These are phyloP conservation scores for Fusarium nodosum DNA, from an alignment of 2,329 filamentous ascomycete species.

Conservation along the genomic window DNA sequence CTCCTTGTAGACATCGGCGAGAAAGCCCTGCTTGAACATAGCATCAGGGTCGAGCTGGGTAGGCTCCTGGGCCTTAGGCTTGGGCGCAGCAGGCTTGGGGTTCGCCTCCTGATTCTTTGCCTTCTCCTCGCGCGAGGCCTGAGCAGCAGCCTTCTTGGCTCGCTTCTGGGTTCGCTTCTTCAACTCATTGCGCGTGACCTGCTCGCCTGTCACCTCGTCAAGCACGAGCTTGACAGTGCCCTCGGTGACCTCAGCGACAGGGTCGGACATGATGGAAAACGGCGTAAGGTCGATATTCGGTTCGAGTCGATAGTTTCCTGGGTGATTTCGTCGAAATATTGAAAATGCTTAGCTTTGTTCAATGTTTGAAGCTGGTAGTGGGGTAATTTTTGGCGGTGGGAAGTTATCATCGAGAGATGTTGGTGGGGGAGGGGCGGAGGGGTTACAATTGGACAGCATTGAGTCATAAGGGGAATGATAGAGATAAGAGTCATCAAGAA, in stretches of 20 bases:
- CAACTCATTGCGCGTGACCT: constrained; percentile 73
- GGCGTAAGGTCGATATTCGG: constrained; percentile 9
- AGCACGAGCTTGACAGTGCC: constrained; percentile 68
- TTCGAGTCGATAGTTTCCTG: constrained; percentile 2
- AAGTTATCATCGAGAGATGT: constrained; percentile 43
- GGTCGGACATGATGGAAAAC: constrained; percentile 45
- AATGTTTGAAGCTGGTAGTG: constrained; percentile 45
- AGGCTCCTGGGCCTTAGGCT: constrained; percentile 62
- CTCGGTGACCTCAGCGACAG: constrained; percentile 48
- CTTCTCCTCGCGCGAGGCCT: constrained; percentile 61
- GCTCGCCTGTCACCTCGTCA: constrained; percentile 74
- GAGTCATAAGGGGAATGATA: constrained; percentile 37
- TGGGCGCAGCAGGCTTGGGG: constrained; percentile 52
- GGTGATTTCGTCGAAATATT: constrained; percentile 10
- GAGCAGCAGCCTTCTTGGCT: constrained; percentile 68
- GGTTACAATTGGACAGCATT: constrained; percentile 31
- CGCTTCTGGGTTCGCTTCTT: constrained; percentile 72
- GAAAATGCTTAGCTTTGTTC: constrained; percentile 20
- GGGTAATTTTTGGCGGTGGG: constrained; percentile 48
- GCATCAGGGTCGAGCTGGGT: constrained; percentile 67
- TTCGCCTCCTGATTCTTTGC: constrained; percentile 51
- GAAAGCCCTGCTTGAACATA: constrained; percentile 86
- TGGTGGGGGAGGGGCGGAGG: constrained; percentile 47
- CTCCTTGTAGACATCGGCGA: constrained; percentile 78
- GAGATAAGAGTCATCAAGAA: constrained; percentile 7